Conservation (phyloP, 2,329 filamentous ascomycete species). For the Cercospora zeae-maydis region DNA sequence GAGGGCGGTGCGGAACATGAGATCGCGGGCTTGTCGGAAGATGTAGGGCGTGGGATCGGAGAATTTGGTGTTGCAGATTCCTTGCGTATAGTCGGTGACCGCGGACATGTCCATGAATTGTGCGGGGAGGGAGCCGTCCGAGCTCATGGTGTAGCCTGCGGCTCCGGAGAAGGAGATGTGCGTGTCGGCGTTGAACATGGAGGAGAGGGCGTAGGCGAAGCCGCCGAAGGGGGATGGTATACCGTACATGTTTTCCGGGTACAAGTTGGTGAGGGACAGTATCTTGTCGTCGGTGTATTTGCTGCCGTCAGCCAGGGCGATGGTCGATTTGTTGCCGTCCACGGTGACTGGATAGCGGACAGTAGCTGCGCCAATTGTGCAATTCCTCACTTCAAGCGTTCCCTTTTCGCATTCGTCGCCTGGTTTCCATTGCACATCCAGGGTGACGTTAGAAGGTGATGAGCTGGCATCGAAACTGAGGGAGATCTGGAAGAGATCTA, state of each 20-base stretch:
- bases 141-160: slow-evolving; percentile 16
- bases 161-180: slow-evolving; percentile 15
- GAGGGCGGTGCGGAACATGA: slow-evolving; percentile 21
- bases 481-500: background rate
- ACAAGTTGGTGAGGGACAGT: background rate
- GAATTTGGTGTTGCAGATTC: slow-evolving; percentile 17
- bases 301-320: background rate
- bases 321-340: background rate
- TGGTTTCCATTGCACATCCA: background rate
- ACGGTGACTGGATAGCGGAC: background rate
- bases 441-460: background rate
- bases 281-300: background rate
- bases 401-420: background rate
- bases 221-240: background rate
- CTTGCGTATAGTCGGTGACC: slow-evolving; percentile 8
- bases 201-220: slow-evolving; percentile 14
- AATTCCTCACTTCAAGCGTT: background rate
- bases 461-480: background rate
- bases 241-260: background rate
- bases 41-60: slow-evolving; percentile 14
- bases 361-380: background rate
- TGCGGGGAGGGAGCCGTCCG: slow-evolving; percentile 9
- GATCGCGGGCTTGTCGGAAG: slow-evolving; percentile 17
- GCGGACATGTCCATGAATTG: slow-evolving; percentile 17
- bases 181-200: slow-evolving; percentile 14